Conservation (phyloP, 768 basidiomycete genomes). For the Amanita polypyramis region DNA sequence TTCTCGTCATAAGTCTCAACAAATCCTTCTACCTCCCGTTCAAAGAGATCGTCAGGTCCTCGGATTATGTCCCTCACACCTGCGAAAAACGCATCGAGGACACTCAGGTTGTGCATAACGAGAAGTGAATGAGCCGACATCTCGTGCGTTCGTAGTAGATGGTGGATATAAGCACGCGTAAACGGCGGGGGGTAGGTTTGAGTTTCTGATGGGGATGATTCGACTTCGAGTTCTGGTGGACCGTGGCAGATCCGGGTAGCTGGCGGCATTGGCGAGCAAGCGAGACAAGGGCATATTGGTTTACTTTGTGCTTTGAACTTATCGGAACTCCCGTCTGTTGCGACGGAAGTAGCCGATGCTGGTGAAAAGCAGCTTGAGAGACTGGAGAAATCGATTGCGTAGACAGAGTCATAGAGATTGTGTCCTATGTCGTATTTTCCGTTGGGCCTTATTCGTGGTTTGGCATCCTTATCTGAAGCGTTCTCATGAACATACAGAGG, state of each 20-base stretch:
- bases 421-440: conserved; percentile 46
- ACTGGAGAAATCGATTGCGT: conserved; percentile 49
- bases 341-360: too few relatives aligned
- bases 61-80: conserved; percentile 36
- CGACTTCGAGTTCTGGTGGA: conserved; percentile 22
- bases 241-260: conserved; percentile 33
- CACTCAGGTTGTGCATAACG: conserved; percentile 62
- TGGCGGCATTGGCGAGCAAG: conserved; percentile 41
- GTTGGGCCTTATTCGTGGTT: conserved; percentile 1
- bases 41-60: conserved; percentile 18
- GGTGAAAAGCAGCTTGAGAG: conserved; percentile 32
- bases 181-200: conserved; percentile 21
- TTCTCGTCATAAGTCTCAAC: conserved; percentile 37
- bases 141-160: conserved; percentile 81
- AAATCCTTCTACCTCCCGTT: conserved; percentile 41
- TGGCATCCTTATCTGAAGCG: neutral
- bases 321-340: neutral
- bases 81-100: conserved; percentile 55
- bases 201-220: neutral
- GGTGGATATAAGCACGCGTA: conserved; percentile 66
- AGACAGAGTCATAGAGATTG: conserved; percentile 54
- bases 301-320: too few relatives aligned
- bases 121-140: conserved; percentile 79
- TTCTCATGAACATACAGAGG: conserved; percentile 1
- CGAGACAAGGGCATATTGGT: conserved; percentile 35